phyloP scores from a whole-genome alignment of 192 early-diverging fungal species.

The Chytriomyces hyalinus region DNA sequence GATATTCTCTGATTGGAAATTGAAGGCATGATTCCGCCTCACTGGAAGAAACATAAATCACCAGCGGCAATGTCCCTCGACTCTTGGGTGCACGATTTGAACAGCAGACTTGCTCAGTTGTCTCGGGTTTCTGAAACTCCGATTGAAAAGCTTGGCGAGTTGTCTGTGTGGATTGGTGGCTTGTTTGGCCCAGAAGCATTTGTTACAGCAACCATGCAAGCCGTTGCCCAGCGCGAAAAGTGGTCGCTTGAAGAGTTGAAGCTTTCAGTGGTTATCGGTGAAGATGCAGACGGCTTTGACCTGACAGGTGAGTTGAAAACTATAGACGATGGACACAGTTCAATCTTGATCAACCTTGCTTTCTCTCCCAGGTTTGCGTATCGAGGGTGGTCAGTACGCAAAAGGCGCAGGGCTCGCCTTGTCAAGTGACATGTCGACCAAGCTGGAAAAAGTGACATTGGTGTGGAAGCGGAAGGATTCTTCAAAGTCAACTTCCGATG shows the following conservation, averaged over 20 bases:
- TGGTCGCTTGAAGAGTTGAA: constrained; percentile 86
- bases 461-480: constrained; percentile 37
- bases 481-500: neutral
- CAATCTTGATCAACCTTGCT: neutral
- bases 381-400: constrained; percentile 52
- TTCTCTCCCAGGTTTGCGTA: constrained; percentile 35
- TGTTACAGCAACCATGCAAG: constrained; percentile 88
- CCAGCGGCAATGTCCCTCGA: constrained; percentile 63
- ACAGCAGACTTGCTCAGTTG: constrained; percentile 70
- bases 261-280: constrained; percentile 43
- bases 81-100: constrained; percentile 78
- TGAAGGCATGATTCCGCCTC: constrained; percentile 67
- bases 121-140: constrained; percentile 44
- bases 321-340: neutral
- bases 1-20: neutral
- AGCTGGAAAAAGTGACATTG: constrained; percentile 26
- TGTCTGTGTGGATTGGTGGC: constrained; percentile 81
- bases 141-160: constrained; percentile 8
- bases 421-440: constrained; percentile 31
- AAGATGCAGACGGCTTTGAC: constrained; percentile 32
- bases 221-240: constrained; percentile 70
- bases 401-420: constrained; percentile 32
- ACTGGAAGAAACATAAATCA: constrained; percentile 75
- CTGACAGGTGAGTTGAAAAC: constrained; percentile 39
- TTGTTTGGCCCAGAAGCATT: constrained; percentile 89